Evolutionary conservation across 345 rosid genomes (phyloP).

Genomic region (Gossypium raimondii): DNA sequence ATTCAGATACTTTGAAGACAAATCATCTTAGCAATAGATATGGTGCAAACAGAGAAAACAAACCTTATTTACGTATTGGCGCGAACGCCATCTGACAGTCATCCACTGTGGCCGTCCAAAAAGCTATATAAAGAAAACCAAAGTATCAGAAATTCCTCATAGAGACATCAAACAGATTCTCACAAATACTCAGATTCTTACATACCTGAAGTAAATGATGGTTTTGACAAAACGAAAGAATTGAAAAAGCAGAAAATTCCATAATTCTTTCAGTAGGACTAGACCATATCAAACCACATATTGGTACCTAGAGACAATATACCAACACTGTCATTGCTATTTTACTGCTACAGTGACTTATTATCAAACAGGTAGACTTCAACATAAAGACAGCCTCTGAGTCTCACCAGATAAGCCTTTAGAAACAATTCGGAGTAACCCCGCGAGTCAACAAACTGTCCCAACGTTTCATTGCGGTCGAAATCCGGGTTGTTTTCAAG

Average conservation of each 20-base stretch:
- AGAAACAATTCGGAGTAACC: conserved; percentile 83
- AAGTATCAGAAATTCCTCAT: not conserved
- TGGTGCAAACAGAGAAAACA: not conserved
- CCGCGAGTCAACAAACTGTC: conserved; percentile 52
- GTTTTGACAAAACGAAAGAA: conserved; percentile 75
- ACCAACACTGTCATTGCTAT: not conserved
- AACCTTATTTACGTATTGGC: conserved; percentile 65
- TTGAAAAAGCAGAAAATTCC: conserved; percentile 76
- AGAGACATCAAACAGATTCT: not conserved
- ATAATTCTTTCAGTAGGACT: conserved; percentile 66
- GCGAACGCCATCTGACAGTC: conserved; percentile 65
- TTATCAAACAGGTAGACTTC: not conserved
- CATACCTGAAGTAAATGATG: conserved; percentile 85
- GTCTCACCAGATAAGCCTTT: conserved; percentile 77
- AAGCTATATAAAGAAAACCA: conserved; percentile 37
- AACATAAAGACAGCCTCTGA: not conserved
- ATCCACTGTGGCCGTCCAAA: conserved; percentile 92
- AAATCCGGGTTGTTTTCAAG: conserved; percentile 63
- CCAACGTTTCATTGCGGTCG: conserved; percentile 64
- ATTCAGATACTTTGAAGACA: not conserved
- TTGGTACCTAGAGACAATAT: conserved; percentile 45
- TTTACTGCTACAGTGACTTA: not conserved
- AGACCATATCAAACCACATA: conserved; percentile 91
- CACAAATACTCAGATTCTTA: not conserved
- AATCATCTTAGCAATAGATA: not conserved